Percentiles rank a stretch among this genome's conserved stretches.
Conservation (phyloP, 208 protist species). For the Crithidia mellificae region DNA sequence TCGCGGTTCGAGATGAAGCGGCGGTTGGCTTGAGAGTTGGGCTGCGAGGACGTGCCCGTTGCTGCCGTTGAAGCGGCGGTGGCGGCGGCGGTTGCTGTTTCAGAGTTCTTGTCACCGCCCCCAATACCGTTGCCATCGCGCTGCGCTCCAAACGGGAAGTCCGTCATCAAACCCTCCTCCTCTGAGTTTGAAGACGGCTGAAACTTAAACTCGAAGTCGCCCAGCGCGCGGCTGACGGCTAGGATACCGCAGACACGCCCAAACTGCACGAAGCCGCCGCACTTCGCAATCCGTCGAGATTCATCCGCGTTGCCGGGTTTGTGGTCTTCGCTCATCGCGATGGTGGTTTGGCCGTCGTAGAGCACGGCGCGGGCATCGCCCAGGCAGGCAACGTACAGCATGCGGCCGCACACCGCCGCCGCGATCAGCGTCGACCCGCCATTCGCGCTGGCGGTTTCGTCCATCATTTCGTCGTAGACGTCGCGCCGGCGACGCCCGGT, state of each 20-base stretch:
- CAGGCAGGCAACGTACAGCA: slow-evolving; percentile 86
- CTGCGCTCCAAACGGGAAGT: slow-evolving; percentile 27
- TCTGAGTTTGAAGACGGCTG: slow-evolving; percentile 35
- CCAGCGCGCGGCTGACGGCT: slow-evolving; percentile 88
- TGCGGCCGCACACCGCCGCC: slow-evolving; percentile 69
- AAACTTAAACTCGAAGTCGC: slow-evolving; percentile 92
- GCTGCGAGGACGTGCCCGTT: background rate
- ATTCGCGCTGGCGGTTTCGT: slow-evolving; percentile 27
- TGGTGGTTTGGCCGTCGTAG: slow-evolving; percentile 72
- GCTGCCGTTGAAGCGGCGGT: background rate
- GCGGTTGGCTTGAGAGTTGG: slow-evolving; percentile 13
- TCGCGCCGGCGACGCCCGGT: slow-evolving; percentile 21
- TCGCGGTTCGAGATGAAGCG: slow-evolving; percentile 44
- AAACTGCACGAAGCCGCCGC: slow-evolving; percentile 90
- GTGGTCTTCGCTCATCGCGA: slow-evolving; percentile 91
- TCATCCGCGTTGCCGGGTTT: slow-evolving; percentile 83
- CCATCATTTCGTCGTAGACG: slow-evolving; percentile 23
- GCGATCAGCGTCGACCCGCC: slow-evolving; percentile 78
- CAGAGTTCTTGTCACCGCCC: too few relatives aligned
- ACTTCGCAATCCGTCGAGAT: slow-evolving; percentile 70
- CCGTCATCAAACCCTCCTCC: slow-evolving; percentile 20
- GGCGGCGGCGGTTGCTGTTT: too few relatives aligned
- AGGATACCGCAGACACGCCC: slow-evolving; percentile 91
- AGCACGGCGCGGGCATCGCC: slow-evolving; percentile 89
- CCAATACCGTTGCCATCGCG: background rate